Base-by-base conservation (phyloP, 371 early-diverging fungal genomes). In the Nematocida ausubeli region DNA sequence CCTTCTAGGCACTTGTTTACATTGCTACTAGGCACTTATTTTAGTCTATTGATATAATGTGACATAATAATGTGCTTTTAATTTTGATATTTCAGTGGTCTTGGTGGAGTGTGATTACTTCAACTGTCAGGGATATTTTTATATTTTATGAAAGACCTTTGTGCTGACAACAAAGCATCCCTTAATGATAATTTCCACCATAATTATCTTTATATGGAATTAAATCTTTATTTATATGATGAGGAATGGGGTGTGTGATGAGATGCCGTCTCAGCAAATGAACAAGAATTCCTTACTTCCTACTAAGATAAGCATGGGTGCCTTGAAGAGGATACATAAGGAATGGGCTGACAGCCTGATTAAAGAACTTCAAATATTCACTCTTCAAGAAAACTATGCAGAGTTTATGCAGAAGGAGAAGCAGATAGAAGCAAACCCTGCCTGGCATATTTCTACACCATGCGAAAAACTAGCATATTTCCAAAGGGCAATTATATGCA, bases 351-450 rank as follows among this genome's bases (percentile, higher is more conserved):
- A 30, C 60, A 60, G 35, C 12, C 60, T 60, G 6, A 28, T 60
- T 16, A 32, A 60, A 39, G 60, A 60, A 39, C 14, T 60, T 7
- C 60, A 60, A 19, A 39, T 60, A 60, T 60, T 60, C 24, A 60
- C 60, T 6, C 60, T 60, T 12, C 60, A 60, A 4, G 60, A 60
- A 24, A 60, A 12, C 0, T 60, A 60, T 35, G 60, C 16, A 16
- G 35, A 60, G 35, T 60, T 60, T 28, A 32, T 16, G 35, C 32
- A 32, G 4, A 60, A 60, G 24, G 60, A 60, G 28, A 35, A 3
- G 12, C 7, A 22, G 7, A 2, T 60, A 32, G 35, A 60, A 35
- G 60, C 35, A 30, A 60, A 60, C 5, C 60, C 60, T 39, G 60
- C 60, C 7, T 60, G 60, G 60, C 60, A 60, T 35, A 35, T 60